These are phyloP conservation scores for Cunninghamia lanceolata DNA, from an alignment of 75 land plant genomes.

Conservation along the genomic window DNA sequence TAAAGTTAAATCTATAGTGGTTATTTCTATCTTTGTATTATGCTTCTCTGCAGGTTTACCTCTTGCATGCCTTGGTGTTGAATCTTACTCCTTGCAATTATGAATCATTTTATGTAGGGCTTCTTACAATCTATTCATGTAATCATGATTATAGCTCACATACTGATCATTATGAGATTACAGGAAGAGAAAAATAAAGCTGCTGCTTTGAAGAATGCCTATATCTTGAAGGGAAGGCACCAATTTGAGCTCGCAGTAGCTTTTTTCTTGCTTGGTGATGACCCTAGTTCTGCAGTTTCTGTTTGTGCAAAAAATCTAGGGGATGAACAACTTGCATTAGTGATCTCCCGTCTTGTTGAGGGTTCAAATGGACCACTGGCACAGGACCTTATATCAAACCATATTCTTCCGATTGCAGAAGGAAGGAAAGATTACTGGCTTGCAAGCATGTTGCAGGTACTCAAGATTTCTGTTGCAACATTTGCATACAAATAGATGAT, in stretches of 20 bases:
- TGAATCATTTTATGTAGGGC: neutral
- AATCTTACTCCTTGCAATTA: neutral
- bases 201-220: slow-evolving; percentile 99
- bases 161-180: slow-evolving; percentile 12
- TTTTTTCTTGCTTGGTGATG: slow-evolving; percentile 94
- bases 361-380: slow-evolving; percentile 74
- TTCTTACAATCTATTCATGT: neutral
- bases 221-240: slow-evolving; percentile 94
- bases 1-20: neutral
- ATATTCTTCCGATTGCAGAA: slow-evolving; percentile 63
- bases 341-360: slow-evolving; percentile 83
- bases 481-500: neutral
- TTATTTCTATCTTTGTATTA: neutral
- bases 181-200: slow-evolving; percentile 95
- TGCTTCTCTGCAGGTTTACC: neutral
- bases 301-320: slow-evolving; percentile 90
- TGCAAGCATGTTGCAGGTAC: slow-evolving; percentile 85
- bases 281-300: slow-evolving; percentile 75
- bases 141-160: slow-evolving; percentile 1
- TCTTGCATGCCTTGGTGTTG: neutral
- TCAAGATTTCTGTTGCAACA: neutral
- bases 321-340: slow-evolving; percentile 94
- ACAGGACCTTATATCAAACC: slow-evolving; percentile 51
- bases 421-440: slow-evolving; percentile 82
- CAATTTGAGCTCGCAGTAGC: slow-evolving; percentile 92